phyloP scores from a whole-genome alignment of 2,329 filamentous ascomycete genomes.

The Penicillium sp. region DNA sequence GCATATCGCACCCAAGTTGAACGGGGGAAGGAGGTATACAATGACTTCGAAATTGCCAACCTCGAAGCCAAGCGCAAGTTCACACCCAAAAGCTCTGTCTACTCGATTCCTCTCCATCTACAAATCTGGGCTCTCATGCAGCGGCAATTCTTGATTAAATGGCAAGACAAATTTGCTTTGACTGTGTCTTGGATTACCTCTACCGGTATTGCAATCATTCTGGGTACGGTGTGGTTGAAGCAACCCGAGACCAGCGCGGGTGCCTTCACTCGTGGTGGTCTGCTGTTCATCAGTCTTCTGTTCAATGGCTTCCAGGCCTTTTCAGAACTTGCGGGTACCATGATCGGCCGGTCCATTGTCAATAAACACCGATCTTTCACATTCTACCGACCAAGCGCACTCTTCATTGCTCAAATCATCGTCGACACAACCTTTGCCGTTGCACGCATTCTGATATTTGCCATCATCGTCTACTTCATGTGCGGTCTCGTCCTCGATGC shows the following conservation, averaged over 20 bases:
- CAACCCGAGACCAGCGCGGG: slow-evolving; percentile 65
- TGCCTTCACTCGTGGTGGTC: slow-evolving; percentile 78
- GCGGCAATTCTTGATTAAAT: slow-evolving; percentile 81
- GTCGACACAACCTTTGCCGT: slow-evolving; percentile 75
- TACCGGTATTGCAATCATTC: slow-evolving; percentile 74
- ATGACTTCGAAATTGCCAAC: slow-evolving; percentile 77
- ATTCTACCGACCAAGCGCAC: slow-evolving; percentile 77
- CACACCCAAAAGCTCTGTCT: slow-evolving; percentile 72
- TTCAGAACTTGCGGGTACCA: slow-evolving; percentile 72
- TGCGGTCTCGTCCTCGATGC: slow-evolving; percentile 67
- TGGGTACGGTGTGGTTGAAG: slow-evolving; percentile 77
- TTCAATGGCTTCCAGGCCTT: slow-evolving; percentile 91
- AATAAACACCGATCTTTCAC: slow-evolving; percentile 84
- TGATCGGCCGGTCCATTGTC: slow-evolving; percentile 74
- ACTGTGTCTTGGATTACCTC: slow-evolving; percentile 70
- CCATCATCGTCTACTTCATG: slow-evolving; percentile 79
- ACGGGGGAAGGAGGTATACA: slow-evolving; percentile 66
- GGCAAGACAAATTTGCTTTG: slow-evolving; percentile 81
- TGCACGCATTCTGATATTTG: slow-evolving; percentile 70
- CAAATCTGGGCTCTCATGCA: slow-evolving; percentile 84
- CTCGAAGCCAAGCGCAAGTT: slow-evolving; percentile 75
- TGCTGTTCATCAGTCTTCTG: slow-evolving; percentile 76
- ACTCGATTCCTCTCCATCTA: slow-evolving; percentile 78
- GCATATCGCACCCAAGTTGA: slow-evolving; percentile 67
- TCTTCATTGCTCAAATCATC: slow-evolving; percentile 81